These are phyloP conservation scores for Backusella tarrabulga DNA, from an alignment of 192 early-diverging fungal species.

Conservation along the genomic window DNA sequence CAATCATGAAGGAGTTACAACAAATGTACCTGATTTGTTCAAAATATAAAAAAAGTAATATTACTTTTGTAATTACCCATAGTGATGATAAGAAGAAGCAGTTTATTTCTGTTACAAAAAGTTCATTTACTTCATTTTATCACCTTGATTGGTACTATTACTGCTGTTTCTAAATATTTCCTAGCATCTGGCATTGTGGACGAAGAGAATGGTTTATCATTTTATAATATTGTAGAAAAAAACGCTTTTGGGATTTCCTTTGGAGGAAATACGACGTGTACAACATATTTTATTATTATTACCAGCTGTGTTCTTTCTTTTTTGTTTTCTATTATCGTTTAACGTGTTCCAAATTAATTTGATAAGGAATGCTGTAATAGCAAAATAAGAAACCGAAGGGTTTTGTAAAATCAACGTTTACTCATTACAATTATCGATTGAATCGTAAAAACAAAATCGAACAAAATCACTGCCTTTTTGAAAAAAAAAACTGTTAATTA, in stretches of 20 bases:
- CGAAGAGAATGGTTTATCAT: background rate
- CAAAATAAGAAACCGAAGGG: too few relatives aligned
- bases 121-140: background rate
- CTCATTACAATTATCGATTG: too few relatives aligned
- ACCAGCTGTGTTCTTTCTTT: too few relatives aligned
- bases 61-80: background rate
- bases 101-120: background rate
- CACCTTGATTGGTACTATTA: background rate
- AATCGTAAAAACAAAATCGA: too few relatives aligned
- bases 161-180: background rate
- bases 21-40: background rate
- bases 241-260: background rate
- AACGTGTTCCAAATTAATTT: too few relatives aligned
- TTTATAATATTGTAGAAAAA: background rate
- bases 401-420: too few relatives aligned
- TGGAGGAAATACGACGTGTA: background rate
- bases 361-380: too few relatives aligned
- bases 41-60: background rate
- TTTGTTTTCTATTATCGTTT: too few relatives aligned
- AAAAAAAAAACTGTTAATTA: too few relatives aligned
- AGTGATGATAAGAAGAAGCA: background rate
- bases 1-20: background rate
- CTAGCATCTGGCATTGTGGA: background rate
- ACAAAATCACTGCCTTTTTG: too few relatives aligned
- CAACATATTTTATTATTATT: background rate